phyloP scores from a whole-genome alignment of 441 rosid species.

The Adansonia rubrostipa region DNA sequence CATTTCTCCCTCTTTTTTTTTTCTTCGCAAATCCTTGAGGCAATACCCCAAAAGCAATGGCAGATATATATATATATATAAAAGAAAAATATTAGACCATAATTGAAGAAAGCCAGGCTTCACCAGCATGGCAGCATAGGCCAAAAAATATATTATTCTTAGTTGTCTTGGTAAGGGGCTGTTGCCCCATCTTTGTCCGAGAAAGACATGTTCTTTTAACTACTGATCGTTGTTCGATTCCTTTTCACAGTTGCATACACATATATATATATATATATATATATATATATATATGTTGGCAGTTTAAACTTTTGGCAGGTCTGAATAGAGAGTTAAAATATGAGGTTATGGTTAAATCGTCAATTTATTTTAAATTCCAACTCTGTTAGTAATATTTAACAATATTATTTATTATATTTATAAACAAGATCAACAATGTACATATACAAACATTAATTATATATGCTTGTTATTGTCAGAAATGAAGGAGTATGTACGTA shows the following conservation, averaged over 20 bases:
- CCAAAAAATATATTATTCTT: background rate
- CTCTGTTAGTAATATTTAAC: no score
- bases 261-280: no score
- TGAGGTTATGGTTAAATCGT: no score
- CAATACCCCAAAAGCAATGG: background rate
- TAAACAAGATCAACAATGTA: no score
- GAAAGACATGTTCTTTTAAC: background rate
- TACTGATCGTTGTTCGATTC: background rate
- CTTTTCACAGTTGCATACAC: background rate
- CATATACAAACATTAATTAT: no score
- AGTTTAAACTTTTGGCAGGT: no score
- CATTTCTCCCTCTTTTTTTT: slow-evolving; percentile 22
- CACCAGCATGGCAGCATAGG: background rate
- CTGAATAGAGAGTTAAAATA: no score
- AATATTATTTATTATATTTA: no score
- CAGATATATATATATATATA: background rate
- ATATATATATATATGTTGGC: background rate
- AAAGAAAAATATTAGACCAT: slow-evolving; percentile 13
- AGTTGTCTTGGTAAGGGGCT: background rate
- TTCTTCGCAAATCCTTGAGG: background rate
- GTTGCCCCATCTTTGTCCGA: slow-evolving; percentile 30
- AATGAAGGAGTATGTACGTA: no score
- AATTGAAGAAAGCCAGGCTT: slow-evolving; percentile 19
- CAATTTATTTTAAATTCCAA: no score
- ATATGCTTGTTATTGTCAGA: no score